Evolutionary conservation across 2,329 filamentous ascomycete genomes (phyloP).

Genomic region (Huntiella moniliformis): DNA sequence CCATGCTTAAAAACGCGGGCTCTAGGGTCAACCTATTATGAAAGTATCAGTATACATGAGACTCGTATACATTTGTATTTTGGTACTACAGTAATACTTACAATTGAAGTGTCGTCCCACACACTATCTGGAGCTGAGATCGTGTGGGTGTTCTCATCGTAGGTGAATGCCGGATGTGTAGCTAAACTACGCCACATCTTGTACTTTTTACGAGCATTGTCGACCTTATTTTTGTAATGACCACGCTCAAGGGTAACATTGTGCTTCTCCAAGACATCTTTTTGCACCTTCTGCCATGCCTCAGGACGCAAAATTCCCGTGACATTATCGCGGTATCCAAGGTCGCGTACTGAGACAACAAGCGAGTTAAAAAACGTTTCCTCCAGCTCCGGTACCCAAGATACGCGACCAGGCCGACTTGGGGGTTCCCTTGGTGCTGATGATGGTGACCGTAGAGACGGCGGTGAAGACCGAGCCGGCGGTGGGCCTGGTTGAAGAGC

Average conservation of each 20-base stretch:
- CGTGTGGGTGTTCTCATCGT: constrained; percentile 30
- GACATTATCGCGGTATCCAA: constrained; percentile 37
- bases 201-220: constrained; percentile 44
- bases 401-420: constrained; percentile 29
- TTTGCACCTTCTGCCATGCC: constrained; percentile 39
- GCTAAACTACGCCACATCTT: constrained; percentile 40
- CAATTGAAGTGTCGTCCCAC: constrained; percentile 38
- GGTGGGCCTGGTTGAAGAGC: no score
- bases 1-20: constrained; percentile 37
- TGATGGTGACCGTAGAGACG: neutral
- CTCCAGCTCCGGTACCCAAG: constrained; percentile 40
- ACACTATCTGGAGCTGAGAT: constrained; percentile 38
- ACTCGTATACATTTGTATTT: neutral
- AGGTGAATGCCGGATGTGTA: constrained; percentile 37
- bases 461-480: no score
- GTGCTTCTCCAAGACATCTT: constrained; percentile 34
- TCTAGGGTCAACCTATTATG: constrained; percentile 33
- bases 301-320: constrained; percentile 36
- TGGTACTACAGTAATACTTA: constrained; percentile 17
- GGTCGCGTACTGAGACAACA: constrained; percentile 34
- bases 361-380: constrained; percentile 42
- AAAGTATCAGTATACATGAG: neutral
- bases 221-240: constrained; percentile 44
- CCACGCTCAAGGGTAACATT: constrained; percentile 39
- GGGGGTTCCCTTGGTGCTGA: no score